phyloP scores from a whole-genome alignment of 2,329 filamentous ascomycete species.

The Dissoconium aciculare region DNA sequence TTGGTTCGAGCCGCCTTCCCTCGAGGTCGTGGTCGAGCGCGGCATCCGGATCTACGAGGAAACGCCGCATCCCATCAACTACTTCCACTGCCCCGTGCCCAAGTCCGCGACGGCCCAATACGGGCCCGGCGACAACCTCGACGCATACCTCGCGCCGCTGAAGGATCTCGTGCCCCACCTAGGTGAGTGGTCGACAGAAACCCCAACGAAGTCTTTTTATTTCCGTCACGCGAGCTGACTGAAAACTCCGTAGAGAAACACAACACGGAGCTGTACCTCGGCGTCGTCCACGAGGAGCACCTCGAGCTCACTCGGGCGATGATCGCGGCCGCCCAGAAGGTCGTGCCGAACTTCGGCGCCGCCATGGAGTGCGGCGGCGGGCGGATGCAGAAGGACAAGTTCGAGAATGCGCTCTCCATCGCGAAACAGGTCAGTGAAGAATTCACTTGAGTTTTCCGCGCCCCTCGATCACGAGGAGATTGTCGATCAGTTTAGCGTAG shows the following conservation, averaged over 20 bases:
- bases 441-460: too few species aligned
- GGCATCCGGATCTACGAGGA: slow-evolving; percentile 21
- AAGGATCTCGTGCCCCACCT: slow-evolving; percentile 19
- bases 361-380: slow-evolving; percentile 31
- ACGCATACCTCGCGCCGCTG: slow-evolving; percentile 28
- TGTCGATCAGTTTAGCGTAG: too few species aligned
- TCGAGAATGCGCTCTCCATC: slow-evolving; percentile 16
- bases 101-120: slow-evolving; percentile 19
- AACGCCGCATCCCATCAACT: slow-evolving; percentile 24
- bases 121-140: slow-evolving; percentile 17
- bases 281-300: slow-evolving; percentile 28
- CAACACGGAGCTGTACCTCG: slow-evolving; percentile 27
- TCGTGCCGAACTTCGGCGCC: slow-evolving; percentile 25
- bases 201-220: neutral
- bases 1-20: slow-evolving; percentile 30
- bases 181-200: neutral
- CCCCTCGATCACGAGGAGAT: too few species aligned
- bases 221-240: neutral
- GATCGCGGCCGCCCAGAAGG: slow-evolving; percentile 24
- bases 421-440: slow-evolving; percentile 11
- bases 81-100: slow-evolving; percentile 33
- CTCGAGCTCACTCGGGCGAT: slow-evolving; percentile 26
- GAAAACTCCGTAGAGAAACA: slow-evolving; percentile 11
- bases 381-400: slow-evolving; percentile 20
- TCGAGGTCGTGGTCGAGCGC: slow-evolving; percentile 23